phyloP scores from a whole-genome alignment of 768 basidiomycete genomes.

The Kwoniella newhampshirensis region DNA sequence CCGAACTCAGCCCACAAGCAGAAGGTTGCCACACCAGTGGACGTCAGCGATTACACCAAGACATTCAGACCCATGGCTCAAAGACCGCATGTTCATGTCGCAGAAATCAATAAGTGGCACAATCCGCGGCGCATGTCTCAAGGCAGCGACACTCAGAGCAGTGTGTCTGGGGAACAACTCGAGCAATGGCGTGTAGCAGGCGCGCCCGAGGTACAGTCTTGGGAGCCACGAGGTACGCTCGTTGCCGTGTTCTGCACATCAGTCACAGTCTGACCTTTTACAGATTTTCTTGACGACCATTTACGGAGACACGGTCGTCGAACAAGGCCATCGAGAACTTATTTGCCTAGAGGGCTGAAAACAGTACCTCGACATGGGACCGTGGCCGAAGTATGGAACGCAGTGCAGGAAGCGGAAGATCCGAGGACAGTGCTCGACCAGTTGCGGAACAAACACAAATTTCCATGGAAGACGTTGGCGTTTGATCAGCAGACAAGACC shows the following conservation, averaged over 20 bases:
- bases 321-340: constrained; percentile 4
- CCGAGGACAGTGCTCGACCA: constrained; percentile 66
- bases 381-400: constrained; percentile 37
- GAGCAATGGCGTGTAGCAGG: neutral
- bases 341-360: constrained; percentile 34
- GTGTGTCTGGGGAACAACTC: constrained; percentile 2
- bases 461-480: constrained; percentile 78
- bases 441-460: constrained; percentile 63
- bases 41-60: constrained; percentile 35
- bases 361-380: constrained; percentile 33
- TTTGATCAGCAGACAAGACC: constrained; percentile 83
- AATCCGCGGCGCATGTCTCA: constrained; percentile 3
- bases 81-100: constrained; percentile 40
- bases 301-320: constrained; percentile 14
- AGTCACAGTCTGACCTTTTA: neutral
- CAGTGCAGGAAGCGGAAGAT: constrained; percentile 63
- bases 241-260: neutral
- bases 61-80: constrained; percentile 37
- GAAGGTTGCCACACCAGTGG: constrained; percentile 6
- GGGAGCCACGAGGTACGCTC: constrained; percentile 8
- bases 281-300: constrained; percentile 35
- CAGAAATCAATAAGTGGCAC: constrained; percentile 41
- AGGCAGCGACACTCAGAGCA: neutral
- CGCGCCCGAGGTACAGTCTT: constrained; percentile 3
- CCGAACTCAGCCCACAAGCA: constrained; percentile 1